Percentiles rank a stretch among this genome's conserved stretches.
phyloP scores from a whole-genome alignment of 306 rosid species.

The Senna tora region DNA sequence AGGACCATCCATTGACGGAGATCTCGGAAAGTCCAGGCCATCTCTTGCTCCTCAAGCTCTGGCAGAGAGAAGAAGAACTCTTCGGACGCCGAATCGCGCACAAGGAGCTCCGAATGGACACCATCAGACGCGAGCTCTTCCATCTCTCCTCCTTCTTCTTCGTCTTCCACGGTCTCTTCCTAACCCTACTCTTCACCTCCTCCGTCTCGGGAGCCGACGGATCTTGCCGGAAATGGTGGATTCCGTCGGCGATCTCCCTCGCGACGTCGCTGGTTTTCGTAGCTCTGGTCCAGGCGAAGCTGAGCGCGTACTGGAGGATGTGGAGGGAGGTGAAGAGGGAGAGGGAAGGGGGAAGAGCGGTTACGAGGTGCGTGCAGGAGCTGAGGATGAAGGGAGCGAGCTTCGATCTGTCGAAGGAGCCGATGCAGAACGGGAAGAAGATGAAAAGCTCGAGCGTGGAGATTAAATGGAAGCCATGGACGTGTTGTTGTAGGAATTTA shows the following conservation, averaged over 20 bases:
- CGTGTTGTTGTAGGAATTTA: slow-evolving; percentile 53
- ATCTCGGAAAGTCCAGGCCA: slow-evolving; percentile 83
- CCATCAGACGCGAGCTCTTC: slow-evolving; percentile 60
- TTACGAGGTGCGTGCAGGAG: slow-evolving; percentile 72
- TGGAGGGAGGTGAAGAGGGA: slow-evolving; percentile 63
- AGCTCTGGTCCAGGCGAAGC: slow-evolving; percentile 56
- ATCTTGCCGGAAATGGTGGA: slow-evolving; percentile 79
- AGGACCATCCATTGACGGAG: slow-evolving; percentile 81
- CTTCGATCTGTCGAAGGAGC: slow-evolving; percentile 79
- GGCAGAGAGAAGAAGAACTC: slow-evolving; percentile 85
- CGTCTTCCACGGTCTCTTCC: slow-evolving; percentile 69
- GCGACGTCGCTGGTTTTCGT: slow-evolving; percentile 65
- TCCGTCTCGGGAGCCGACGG: slow-evolving; percentile 21
- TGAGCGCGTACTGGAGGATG: slow-evolving; percentile 71
- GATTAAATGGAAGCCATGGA: slow-evolving; percentile 74
- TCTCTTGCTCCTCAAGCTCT: slow-evolving; percentile 79
- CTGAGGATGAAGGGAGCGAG: slow-evolving; percentile 91
- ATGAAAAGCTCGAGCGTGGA: slow-evolving; percentile 96
- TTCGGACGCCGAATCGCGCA: slow-evolving; percentile 53
- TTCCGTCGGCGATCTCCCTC: slow-evolving; percentile 54
- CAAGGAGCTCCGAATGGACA: slow-evolving; percentile 63
- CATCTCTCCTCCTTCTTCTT: slow-evolving; percentile 70
- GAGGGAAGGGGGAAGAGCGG: slow-evolving; percentile 52
- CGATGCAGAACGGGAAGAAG: slow-evolving; percentile 53
- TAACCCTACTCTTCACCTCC: slow-evolving; percentile 70